Evolutionary conservation across 2,329 filamentous ascomycete genomes (phyloP), one percentile per base, ranked within the genome.

Genomic region (Hypoxylon sp.): DNA sequence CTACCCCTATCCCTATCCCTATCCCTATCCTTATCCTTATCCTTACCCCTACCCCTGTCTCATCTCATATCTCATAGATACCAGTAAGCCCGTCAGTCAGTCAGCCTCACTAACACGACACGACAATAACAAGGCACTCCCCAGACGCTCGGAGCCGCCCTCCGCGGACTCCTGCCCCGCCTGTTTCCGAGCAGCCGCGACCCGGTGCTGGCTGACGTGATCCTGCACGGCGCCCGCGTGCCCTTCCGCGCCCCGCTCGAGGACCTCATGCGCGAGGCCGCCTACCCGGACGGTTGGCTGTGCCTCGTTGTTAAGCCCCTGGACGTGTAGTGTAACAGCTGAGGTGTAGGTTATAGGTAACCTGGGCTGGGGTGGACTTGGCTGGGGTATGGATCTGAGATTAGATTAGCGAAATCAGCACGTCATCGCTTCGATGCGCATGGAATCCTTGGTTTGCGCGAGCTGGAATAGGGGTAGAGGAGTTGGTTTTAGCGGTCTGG

Each of bases 271-370:
- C 87, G 90, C 63, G 91, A 92, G 75, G 92, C 92, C 3, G 90
- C 93, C 1, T 98, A 98, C 83, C 90, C 94, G 0, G 96, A 99
- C 81, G 96, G 96, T 0, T 99, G 94, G 91, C 80, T 97, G 26
- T 93, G 94, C 79, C 81, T 98, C 46, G 92, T 94, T 58, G 87
- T 98, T 4, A 86, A 90, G 19, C 91, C 97, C 83, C 84, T 94
- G 77, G 77, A 79, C 46, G 71, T 78, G 3, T 79, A n/a, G n/a
- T n/a, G n/a, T n/a, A n/a, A n/a, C n/a, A n/a, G n/a, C n/a, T n/a
- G n/a, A n/a, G n/a, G n/a, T n/a, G n/a, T n/a, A n/a, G n/a, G n/a
- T n/a, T n/a, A n/a, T n/a, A n/a, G n/a, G n/a, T n/a, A n/a, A n/a
- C n/a, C n/a, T n/a, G n/a, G n/a, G n/a, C n/a, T n/a, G n/a, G n/a